These are phyloP conservation scores for Tricholoma bakamatsutake DNA, from an alignment of 768 basidiomycete genomes.

Conservation along the genomic window DNA sequence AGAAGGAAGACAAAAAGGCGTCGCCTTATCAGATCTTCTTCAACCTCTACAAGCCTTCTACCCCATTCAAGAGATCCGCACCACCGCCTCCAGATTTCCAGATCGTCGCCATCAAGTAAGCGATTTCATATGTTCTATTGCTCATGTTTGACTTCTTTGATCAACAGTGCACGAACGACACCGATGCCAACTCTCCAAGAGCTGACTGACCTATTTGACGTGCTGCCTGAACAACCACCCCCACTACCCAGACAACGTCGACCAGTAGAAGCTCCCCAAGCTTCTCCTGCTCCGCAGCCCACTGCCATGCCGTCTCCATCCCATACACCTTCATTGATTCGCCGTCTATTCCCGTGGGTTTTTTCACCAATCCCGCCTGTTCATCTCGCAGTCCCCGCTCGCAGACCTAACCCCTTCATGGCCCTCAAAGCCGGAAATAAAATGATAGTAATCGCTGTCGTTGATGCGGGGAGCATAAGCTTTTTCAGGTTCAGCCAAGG, in stretches of 20 bases:
- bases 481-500: slow-evolving; percentile 88
- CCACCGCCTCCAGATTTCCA: slow-evolving; percentile 82
- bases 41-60: slow-evolving; percentile 88
- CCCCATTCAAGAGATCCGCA: slow-evolving; percentile 71
- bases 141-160: neutral
- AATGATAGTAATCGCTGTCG: slow-evolving; percentile 77
- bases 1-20: slow-evolving; percentile 10
- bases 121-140: slow-evolving; percentile 6
- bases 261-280: slow-evolving; percentile 11
- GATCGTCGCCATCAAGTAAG: slow-evolving; percentile 82
- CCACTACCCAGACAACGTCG: slow-evolving; percentile 45
- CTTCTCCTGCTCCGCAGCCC: slow-evolving; percentile 7
- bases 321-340: slow-evolving; percentile 18
- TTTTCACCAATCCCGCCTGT: slow-evolving; percentile 12
- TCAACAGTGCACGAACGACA: slow-evolving; percentile 69
- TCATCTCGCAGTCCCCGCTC: slow-evolving; percentile 17
- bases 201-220: slow-evolving; percentile 63
- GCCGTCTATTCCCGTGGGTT: slow-evolving; percentile 21
- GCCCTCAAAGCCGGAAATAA: slow-evolving; percentile 82
- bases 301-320: neutral
- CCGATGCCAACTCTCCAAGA: slow-evolving; percentile 80
- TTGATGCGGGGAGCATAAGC: slow-evolving; percentile 81
- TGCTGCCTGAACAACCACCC: slow-evolving; percentile 61
- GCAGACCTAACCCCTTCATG: slow-evolving; percentile 67
- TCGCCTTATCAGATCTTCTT: slow-evolving; percentile 82